Base-by-base conservation (phyloP, 73 alveolate genomes). In the Paramecium octaurelia region DNA sequence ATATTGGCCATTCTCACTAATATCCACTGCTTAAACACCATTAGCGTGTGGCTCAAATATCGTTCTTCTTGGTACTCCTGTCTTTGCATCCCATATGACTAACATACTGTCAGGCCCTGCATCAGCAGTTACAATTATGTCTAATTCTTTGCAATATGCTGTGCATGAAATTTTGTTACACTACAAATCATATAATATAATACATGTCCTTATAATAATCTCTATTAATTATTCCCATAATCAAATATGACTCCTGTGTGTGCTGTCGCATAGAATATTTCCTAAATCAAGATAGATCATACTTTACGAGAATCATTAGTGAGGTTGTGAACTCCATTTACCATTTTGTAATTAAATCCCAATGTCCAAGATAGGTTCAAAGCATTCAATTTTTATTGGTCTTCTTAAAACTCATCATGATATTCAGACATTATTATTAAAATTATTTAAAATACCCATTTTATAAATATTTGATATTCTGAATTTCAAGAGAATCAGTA, bases 231-330 rank as follows among this genome's bases (percentile, higher is more conserved):
- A 20, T 98, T 96, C 36, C 85, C 96, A 93, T 97, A 98, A 94
- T 98, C 97, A 92, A 96, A 98, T 31, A 98, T 96, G n/a, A 98
- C 99, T 34, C 99, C 99, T 36, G 99, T 98, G 80, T 98, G 99
- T n/a, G 99, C 99, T 12, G 99, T 95, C 42, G 99, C 97, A 92
- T 97, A 97, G 87, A 98, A 98, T 29, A 98, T 97, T 95, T 97
- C 99, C 96, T 97, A 18, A 54, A 93, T 90, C 58, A 88, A 80
- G 23, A 68, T 38, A 40, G 12, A 80, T 36, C 24, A 44, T 92
- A 85, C 97, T 58, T 80, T 91, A 93, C 96, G 92, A 34, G 93
- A 92, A 70, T 96, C 93, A 57, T 96, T 96, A 57, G 99, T 97
- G 46, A 98, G 96, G 92, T 97, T 96, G 64, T 98, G 99, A 10